Evolutionary conservation across 2,329 filamentous ascomycete species (phyloP).

Genomic region (Aspergillus persii): DNA sequence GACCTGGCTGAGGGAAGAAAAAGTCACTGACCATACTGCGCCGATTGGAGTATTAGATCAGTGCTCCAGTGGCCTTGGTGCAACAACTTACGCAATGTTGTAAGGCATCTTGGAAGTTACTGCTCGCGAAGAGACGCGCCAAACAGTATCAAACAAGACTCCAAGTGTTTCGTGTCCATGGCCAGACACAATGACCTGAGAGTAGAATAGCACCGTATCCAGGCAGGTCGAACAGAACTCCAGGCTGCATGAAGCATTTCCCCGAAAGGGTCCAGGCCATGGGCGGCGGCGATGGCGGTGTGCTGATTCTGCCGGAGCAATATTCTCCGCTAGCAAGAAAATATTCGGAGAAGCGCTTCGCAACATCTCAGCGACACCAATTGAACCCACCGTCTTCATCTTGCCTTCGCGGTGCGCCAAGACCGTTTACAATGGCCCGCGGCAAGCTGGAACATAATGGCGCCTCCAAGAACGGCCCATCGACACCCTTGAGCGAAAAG

Average conservation of each 20-base stretch:
- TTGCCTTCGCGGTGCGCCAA: constrained; percentile 11
- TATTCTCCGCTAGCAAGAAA: constrained; percentile 22
- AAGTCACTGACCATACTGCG: constrained; percentile 93
- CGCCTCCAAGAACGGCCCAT: constrained; percentile 32
- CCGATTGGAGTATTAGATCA: constrained; percentile 15
- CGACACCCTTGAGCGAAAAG: constrained; percentile 19
- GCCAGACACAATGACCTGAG: not conserved
- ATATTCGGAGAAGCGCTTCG: constrained; percentile 21
- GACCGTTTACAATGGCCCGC: constrained; percentile 41
- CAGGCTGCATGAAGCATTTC: not conserved
- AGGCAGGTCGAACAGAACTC: not conserved
- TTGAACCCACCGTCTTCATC: constrained; percentile 5
- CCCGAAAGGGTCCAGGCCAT: constrained; percentile 15
- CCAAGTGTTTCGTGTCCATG: constrained; percentile 19
- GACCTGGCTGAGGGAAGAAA: constrained; percentile 93
- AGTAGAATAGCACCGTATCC: not conserved
- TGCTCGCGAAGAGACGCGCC: constrained; percentile 16
- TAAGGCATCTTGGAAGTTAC: constrained; percentile 56
- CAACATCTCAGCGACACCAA: constrained; percentile 13
- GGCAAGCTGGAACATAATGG: constrained; percentile 49
- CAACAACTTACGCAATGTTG: constrained; percentile 62
- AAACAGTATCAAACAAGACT: constrained; percentile 5
- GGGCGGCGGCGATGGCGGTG: constrained; percentile 22
- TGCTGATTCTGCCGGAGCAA: constrained; percentile 25
- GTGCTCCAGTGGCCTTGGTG: constrained; percentile 1